Evolutionary conservation across 257 asterid genomes (phyloP), one percentile per base, ranked within the genome.

Genomic region (Agastache rugosa): DNA sequence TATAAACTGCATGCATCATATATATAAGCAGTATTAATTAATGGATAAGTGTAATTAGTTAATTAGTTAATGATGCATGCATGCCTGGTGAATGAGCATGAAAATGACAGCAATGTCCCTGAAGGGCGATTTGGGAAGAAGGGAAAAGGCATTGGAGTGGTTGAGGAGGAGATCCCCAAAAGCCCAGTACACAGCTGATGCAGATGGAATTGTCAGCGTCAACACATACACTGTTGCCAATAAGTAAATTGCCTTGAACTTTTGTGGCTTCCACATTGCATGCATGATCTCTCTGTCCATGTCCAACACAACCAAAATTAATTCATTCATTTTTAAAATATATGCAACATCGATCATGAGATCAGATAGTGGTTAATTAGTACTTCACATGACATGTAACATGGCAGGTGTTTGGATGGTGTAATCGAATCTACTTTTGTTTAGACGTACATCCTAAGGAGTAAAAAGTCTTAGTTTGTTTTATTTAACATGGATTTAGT

Each of bases 31-130:
- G 48, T 25, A 25, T 22, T 55, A 68, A 31, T 5, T n/a, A n/a
- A n/a, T n/a, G n/a, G n/a, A n/a, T n/a, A n/a, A 42, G 2, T 11
- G 0, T 45, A 15, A 47, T 47, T 47, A 6, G 4, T 47, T 12
- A 12, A 47, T 15, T 45, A 47, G 15, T 4, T 11, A 45, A 5
- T 14, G 17, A 11, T 2, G 11, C 10, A n/a, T 27, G 1, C n/a
- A 15, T 75, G 64, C 89, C 88, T 85, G 89, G 70, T 85, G 89
- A 9, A 85, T 79, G 79, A 85, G 85, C 89, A 84, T 84, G 48
- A 84, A 77, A 54, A 84, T 82, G 81, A 82, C 88, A 29, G 88
- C 81, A 61, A 77, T 77, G 76, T 85, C 86, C 70, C 81, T 67
- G 44, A 82, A 77, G 35, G 81, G 78, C 1, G 89, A 61, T 47